Percentiles rank a stretch among this genome's conserved stretches.
Conservation (phyloP, 768 basidiomycete genomes). For the Podaxis rugospora region DNA sequence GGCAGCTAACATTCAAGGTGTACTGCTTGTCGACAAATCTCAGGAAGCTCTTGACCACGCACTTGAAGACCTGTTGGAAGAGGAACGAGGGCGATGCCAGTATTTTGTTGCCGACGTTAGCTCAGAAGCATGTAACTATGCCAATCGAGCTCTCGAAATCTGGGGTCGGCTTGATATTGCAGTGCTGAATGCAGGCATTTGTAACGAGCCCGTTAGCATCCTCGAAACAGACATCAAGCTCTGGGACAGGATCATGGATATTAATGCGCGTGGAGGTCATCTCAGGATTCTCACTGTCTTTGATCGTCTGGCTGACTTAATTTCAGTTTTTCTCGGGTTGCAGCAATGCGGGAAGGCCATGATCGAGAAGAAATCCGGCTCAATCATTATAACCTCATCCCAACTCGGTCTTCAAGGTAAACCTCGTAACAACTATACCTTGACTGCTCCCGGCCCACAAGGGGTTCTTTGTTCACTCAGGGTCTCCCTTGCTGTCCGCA, state of each 20-base stretch:
- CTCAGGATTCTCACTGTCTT: not conserved
- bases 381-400: conserved; percentile 17
- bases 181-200: conserved; percentile 13
- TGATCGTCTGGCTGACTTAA: not conserved
- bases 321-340: conserved; percentile 7
- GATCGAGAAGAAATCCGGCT: conserved; percentile 11
- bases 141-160: not conserved
- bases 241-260: conserved; percentile 14
- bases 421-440: not conserved
- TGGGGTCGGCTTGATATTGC: conserved; percentile 11
- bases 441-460: not conserved
- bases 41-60: not conserved
- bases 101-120: conserved; percentile 8
- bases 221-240: conserved; percentile 5
- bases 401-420: conserved; percentile 18
- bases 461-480: not conserved
- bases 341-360: conserved; percentile 6
- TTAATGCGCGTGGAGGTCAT: conserved; percentile 11
- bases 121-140: not conserved
- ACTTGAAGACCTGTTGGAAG: not conserved
- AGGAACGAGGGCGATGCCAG: conserved; percentile 4
- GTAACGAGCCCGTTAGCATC: conserved; percentile 6
- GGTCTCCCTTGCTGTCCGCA: conserved; percentile 14
- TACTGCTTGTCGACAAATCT: conserved; percentile 12
- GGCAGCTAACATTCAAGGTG: conserved; percentile 3